These are phyloP conservation scores for Chlorella sp. DNA, from an alignment of 139 green algal species.

Conservation along the genomic window DNA sequence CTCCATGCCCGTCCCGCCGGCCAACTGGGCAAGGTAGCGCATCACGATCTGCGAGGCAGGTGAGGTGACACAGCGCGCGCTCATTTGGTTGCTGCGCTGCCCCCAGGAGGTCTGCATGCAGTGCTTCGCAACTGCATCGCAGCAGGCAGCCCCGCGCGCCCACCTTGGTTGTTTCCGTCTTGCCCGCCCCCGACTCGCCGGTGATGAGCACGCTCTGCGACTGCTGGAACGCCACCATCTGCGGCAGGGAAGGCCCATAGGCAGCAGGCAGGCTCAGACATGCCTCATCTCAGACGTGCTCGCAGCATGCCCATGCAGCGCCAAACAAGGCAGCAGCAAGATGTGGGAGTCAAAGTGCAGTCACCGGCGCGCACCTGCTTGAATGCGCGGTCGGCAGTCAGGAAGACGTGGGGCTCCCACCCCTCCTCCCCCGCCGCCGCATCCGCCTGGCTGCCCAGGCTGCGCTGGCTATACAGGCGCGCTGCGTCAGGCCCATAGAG, in stretches of 20 bases:
- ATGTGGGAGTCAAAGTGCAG: not conserved
- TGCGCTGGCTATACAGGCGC: constrained; percentile 63
- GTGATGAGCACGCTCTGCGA: constrained; percentile 70
- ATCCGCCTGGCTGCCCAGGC: not conserved
- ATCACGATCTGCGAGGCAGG: constrained; percentile 75
- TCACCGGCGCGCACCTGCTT: constrained; percentile 59
- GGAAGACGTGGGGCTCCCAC: constrained; percentile 80
- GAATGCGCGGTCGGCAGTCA: constrained; percentile 81
- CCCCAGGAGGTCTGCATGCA: no score
- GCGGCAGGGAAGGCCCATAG: not conserved
- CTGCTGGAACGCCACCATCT: constrained; percentile 32
- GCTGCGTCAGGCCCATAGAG: constrained; percentile 79
- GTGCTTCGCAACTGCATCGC: no score
- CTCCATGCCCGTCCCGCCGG: constrained; percentile 69
- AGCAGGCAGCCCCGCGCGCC: no score
- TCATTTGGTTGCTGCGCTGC: no score
- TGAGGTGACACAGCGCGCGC: no score
- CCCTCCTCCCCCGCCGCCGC: constrained; percentile 5
- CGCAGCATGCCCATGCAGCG: not conserved
- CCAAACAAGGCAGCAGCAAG: not conserved
- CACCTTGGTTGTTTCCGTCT: constrained; percentile 94
- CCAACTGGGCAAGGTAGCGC: constrained; percentile 82
- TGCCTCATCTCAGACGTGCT: no score
- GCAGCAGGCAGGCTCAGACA: not conserved
- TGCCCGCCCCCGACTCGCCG: constrained; percentile 87